These are phyloP conservation scores for Pulveroboletus ravenelii DNA, from an alignment of 768 basidiomycete genomes.

Conservation along the genomic window DNA sequence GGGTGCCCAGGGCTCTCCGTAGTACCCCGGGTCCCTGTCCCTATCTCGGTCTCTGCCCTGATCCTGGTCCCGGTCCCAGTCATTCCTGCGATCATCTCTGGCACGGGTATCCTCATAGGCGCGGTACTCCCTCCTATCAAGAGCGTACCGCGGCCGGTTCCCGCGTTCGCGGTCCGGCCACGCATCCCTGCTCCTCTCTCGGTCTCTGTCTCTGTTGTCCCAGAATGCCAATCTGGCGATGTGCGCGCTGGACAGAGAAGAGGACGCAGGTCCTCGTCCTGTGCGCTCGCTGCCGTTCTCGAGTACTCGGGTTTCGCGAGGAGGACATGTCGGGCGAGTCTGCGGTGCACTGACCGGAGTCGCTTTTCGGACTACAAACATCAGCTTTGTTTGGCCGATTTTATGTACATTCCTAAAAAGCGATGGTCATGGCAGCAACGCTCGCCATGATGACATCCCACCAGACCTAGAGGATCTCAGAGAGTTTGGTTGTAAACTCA, in stretches of 20 bases:
- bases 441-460: constrained; percentile 87
- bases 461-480: constrained; percentile 81
- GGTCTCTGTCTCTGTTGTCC: constrained; percentile 25
- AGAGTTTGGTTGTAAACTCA: constrained; percentile 88
- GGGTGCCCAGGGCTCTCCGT: constrained; percentile 15
- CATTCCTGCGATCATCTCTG: constrained; percentile 23
- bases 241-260: constrained; percentile 12
- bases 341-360: too few relatives aligned
- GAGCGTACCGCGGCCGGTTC: constrained; percentile 17
- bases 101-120: constrained; percentile 15
- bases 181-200: constrained; percentile 6
- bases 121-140: constrained; percentile 20
- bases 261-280: constrained; percentile 19
- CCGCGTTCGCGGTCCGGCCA: constrained; percentile 18
- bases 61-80: constrained; percentile 21
- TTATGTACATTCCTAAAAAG: constrained; percentile 22
- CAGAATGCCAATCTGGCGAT: constrained; percentile 25
- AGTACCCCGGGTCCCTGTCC: constrained; percentile 15
- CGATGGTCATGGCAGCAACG: constrained; percentile 41
- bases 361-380: too few relatives aligned
- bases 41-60: background rate
- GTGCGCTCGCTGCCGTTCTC: constrained; percentile 10
- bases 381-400: constrained; percentile 19
- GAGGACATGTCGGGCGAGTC: constrained; percentile 20
- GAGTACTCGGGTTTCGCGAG: constrained; percentile 31